A percentile compares a stretch with the other conserved stretches of the same genome.
These are phyloP conservation scores for Penicillium frequentans DNA, from an alignment of 2,329 filamentous ascomycete genomes.

Conservation along the genomic window DNA sequence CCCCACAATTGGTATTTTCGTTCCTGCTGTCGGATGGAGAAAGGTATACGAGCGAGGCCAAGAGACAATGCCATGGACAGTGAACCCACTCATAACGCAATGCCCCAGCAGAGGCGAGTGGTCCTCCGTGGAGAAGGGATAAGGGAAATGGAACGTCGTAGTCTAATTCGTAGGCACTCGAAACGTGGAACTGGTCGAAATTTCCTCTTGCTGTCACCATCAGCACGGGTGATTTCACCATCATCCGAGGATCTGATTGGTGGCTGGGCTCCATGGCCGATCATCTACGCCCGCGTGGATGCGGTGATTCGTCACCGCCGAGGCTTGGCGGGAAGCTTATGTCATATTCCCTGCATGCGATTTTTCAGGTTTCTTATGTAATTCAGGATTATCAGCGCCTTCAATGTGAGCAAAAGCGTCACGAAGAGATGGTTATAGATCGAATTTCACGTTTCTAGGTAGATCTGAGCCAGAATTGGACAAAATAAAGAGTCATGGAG, in stretches of 20 bases:
- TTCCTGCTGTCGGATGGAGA: background rate
- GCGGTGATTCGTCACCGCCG: slow-evolving; percentile 16
- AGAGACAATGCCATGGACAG: background rate
- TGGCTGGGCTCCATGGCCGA: slow-evolving; percentile 5
- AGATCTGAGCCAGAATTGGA: too few species aligned
- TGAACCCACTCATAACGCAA: background rate
- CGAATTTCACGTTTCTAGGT: too few species aligned
- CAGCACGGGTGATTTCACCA: slow-evolving; percentile 34
- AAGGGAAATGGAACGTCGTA: background rate
- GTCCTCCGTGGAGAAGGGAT: background rate
- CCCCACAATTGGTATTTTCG: background rate
- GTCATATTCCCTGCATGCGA: background rate
- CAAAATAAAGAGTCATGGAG: background rate
- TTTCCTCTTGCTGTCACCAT: slow-evolving; percentile 29
- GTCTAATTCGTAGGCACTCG: background rate
- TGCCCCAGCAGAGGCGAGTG: background rate
- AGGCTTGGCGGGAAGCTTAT: slow-evolving; percentile 6
- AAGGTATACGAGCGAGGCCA: background rate
- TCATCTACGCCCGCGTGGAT: slow-evolving; percentile 11
- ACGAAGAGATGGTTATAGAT: too few species aligned
- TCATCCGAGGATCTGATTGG: slow-evolving; percentile 27
- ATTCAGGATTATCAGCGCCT: background rate
- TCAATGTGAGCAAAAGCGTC: background rate
- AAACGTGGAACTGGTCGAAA: slow-evolving; percentile 4
- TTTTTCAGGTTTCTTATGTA: background rate